Base-by-base conservation (phyloP, 768 basidiomycete species). In the Termitomyces sp. region DNA sequence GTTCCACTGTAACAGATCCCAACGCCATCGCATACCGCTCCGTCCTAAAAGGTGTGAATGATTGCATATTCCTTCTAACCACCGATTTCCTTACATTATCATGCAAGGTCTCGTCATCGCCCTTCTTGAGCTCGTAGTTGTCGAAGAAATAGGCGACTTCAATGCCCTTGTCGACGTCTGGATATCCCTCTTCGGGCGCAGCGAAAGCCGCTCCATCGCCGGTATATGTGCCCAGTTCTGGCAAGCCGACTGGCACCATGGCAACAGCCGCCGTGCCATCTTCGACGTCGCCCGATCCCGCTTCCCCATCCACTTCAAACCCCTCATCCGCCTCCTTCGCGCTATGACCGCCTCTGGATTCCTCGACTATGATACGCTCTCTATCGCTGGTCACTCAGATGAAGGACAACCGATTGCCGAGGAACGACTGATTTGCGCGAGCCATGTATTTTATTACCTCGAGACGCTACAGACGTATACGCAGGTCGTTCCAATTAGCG, bases 141-240 rank as follows among this genome's bases (percentile, higher is more conserved):
- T 91, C 10, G 91, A 94, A 65, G 73, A 82, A n/a, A 81, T 95
- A 34, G 83, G 86, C 0, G 84, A 91, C 57, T 89, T 89, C 59
- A 82, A 87, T 12, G 74, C 72, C 1, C 75, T 94, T 7, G 75
- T 89, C 39, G 83, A 91, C 52, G 82, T 89, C 9, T 92, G 91
- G 88, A 80, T 88, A 50, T 81, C 85, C 0, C 74, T 96, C 16
- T 91, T 88, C 56, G 91, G 91, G 6, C 79, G 88, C 25, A 89
- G 88, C 61, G 86, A 83, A 61, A 84, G 74, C 68, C 73, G 67
- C 66, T 82, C 89, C 28, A 77, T 89, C 25, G 75, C 80, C 11
- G 82, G 81, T 3, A 84, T 96, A 57, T 89, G 87, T 60, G 73
- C 79, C 5, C 91, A 94, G 61, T 95, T 84, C 68, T 98, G 94